phyloP scores from a whole-genome alignment of 495 filamentous ascomycete species.

The Lasiosphaeria hispida region DNA sequence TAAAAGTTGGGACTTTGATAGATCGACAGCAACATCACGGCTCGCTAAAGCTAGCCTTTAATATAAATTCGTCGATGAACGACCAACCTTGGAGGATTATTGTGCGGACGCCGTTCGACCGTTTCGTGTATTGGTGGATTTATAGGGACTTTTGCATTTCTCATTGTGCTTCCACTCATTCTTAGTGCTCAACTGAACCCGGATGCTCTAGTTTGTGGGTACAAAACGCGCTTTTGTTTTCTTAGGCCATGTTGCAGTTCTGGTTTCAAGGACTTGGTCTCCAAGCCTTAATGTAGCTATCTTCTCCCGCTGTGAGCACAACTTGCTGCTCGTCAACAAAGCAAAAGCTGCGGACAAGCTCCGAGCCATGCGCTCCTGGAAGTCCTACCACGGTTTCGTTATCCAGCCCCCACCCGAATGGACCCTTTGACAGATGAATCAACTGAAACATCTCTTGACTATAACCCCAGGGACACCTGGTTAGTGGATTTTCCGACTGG shows the following conservation, averaged over 20 bases:
- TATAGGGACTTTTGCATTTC: too few species aligned
- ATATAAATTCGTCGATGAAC: not conserved
- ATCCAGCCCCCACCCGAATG: constrained; percentile 60
- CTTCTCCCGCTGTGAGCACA: constrained; percentile 77
- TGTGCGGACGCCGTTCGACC: too few species aligned
- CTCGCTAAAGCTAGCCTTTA: constrained; percentile 27
- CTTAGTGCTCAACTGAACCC: too few species aligned
- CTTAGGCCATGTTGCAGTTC: too few species aligned
- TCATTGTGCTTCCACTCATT: too few species aligned
- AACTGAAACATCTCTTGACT: constrained; percentile 67
- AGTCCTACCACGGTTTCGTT: constrained; percentile 61
- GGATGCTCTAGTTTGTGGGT: too few species aligned
- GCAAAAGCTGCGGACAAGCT: constrained; percentile 78
- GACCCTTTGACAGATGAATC: constrained; percentile 57
- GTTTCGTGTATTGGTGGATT: too few species aligned
- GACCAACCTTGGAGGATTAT: not conserved
- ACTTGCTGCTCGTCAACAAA: constrained; percentile 67
- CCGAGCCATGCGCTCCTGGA: constrained; percentile 75
- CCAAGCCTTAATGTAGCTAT: constrained; percentile 71
- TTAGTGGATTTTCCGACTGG: not conserved
- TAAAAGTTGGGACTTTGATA: constrained; percentile 15
- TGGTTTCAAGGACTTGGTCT: constrained; percentile 25
- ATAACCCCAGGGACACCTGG: constrained; percentile 6
- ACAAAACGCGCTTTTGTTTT: too few species aligned
- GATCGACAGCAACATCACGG: constrained; percentile 13